Evolutionary conservation across 805 yeast species (phyloP), one percentile per base, ranked within the genome.

Genomic region (Hanseniaspora nectarophila): DNA sequence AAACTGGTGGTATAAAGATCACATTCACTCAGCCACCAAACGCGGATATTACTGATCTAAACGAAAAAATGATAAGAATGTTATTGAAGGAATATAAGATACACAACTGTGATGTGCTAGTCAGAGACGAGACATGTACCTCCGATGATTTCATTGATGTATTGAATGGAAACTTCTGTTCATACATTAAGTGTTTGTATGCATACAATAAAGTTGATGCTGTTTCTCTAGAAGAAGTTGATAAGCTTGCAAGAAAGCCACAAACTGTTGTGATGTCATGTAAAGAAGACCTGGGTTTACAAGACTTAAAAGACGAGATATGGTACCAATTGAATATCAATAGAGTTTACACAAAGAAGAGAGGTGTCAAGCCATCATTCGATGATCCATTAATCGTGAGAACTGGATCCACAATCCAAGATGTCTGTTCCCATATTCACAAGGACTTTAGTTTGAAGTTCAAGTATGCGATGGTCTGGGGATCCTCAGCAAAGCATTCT

Each of bases 381-480:
- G 71, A 70, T 45, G 97, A 89, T 55, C 97, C 98, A 1, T 75
- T 89, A 76, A 96, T 90, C 47, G 95, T 92, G 13, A 74, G 97
- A 59, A 75, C 73, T 53, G 76, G 80, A 51, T 82, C 94, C 6
- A 73, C 92, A 1, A 78, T 90, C 50, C 90, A 82, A 57, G 87
- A 81, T 58, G 86, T 90, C 28, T 90, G 98, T 70, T 89, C 90
- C 63, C 76, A 92, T 12, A 82, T 90, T 56, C 97, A 90, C 65
- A 77, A 95, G 59, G 96, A 89, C 61, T 84, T 90, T 73, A 89
- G 88, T 62, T 81, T 83, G 57, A 86, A 84, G 61, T 90, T 92
- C 73, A 86, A 88, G 65, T 88, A 89, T 64, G 97, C 97, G 0
- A 68, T 88, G 61, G 96, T 90, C 5, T 90, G 97, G 97, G 98